Evolutionary conservation across 257 asterid species (phyloP).

Genomic region (Gardenia jasminoides): DNA sequence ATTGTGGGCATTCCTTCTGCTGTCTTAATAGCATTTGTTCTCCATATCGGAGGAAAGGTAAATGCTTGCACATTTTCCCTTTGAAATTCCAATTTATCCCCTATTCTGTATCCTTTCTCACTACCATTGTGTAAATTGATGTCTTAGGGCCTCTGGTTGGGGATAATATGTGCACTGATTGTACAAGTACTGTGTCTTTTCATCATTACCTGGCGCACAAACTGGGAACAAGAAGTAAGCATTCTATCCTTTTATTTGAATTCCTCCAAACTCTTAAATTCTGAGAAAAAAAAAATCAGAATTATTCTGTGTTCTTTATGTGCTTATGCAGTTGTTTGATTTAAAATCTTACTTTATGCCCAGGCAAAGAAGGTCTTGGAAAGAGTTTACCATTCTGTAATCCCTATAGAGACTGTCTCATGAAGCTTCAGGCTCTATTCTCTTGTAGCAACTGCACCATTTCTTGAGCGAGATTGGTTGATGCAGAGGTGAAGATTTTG

Average conservation of each 20-base stretch:
- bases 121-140: neutral
- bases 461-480: neutral
- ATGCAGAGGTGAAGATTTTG: neutral
- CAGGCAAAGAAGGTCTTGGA: constrained; percentile 70
- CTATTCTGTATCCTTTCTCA: neutral
- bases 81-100: neutral
- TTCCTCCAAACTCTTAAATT: neutral
- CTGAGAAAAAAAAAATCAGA: neutral
- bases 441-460: neutral
- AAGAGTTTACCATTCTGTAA: constrained; percentile 40
- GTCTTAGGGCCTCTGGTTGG: constrained; percentile 75
- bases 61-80: neutral
- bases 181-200: constrained; percentile 61
- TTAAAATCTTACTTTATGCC: neutral
- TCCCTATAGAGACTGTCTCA: constrained; percentile 47
- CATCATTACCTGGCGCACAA: constrained; percentile 36
- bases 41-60: constrained; percentile 75
- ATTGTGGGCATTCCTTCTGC: constrained; percentile 73
- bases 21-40: constrained; percentile 57
- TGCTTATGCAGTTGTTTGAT: neutral
- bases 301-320: neutral
- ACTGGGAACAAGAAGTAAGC: constrained; percentile 71
- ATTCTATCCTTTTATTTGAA: neutral
- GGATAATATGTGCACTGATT: constrained; percentile 54
- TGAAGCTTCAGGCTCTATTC: constrained; percentile 18